A percentile compares a stretch with the other conserved stretches of the same genome.
Conservation (phyloP, 345 rosid species). For the Aurinia saxatilis region DNA sequence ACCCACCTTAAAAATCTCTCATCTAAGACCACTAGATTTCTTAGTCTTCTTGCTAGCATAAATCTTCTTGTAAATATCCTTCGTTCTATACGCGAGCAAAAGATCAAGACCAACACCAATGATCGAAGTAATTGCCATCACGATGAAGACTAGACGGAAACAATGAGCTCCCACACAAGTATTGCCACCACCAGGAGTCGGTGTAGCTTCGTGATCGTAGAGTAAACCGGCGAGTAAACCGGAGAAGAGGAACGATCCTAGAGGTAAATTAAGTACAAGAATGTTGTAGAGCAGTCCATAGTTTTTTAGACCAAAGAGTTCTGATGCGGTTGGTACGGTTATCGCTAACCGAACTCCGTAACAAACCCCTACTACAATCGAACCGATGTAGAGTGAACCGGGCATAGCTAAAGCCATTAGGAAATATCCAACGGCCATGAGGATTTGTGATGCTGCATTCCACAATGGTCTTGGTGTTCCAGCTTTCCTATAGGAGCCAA, state of each 20-base stretch:
- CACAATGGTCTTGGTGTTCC: slow-evolving; percentile 48
- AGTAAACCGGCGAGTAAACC: slow-evolving; percentile 56
- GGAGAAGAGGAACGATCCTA: slow-evolving; percentile 56
- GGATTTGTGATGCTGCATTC: slow-evolving; percentile 47
- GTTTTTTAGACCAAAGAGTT: slow-evolving; percentile 54
- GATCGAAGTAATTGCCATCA: slow-evolving; percentile 41
- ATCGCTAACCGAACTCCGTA: slow-evolving; percentile 47
- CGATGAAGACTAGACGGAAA: slow-evolving; percentile 34
- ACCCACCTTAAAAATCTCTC: not conserved
- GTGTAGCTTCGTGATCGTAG: slow-evolving; percentile 46
- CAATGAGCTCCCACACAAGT: slow-evolving; percentile 47
- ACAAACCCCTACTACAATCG: slow-evolving; percentile 48
- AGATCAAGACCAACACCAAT: slow-evolving; percentile 42
- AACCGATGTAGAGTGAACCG: slow-evolving; percentile 47
- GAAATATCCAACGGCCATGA: slow-evolving; percentile 44
- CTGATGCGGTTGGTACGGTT: slow-evolving; percentile 45
- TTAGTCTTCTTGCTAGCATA: slow-evolving; percentile 42
- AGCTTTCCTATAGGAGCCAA: slow-evolving; percentile 26
- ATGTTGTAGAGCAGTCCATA: slow-evolving; percentile 48
- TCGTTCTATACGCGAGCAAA: slow-evolving; percentile 34
- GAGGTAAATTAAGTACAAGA: slow-evolving; percentile 38
- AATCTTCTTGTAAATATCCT: slow-evolving; percentile 41
- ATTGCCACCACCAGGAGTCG: slow-evolving; percentile 34
- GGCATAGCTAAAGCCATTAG: slow-evolving; percentile 50
- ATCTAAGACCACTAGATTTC: slow-evolving; percentile 25